Evolutionary conservation across 768 basidiomycete genomes (phyloP), one percentile per base, ranked within the genome.

Genomic region (Auriscalpium microsporum): DNA sequence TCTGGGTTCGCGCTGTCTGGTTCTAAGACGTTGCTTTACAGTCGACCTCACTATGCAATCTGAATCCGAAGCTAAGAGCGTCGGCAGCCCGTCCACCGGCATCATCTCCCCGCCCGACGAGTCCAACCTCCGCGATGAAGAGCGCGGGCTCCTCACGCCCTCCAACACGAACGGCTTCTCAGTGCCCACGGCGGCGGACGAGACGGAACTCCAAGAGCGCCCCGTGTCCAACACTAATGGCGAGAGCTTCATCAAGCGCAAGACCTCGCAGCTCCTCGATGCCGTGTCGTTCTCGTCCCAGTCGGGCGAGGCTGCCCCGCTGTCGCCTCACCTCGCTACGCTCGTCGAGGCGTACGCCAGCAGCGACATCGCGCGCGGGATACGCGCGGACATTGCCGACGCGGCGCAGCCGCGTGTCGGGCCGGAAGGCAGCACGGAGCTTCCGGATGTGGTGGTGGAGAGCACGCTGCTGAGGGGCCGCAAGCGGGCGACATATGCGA

Each of bases 401-500:
- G 67, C 80, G 47, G 63, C 63, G 21, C 50, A 54, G 42, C 59
- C 57, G 57, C 68, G 54, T 58, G 66, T 63, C 56, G 73, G 57
- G 45, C 68, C 58, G 46, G 68, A 54, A 50, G 68, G 52, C 42
- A 75, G 73, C 58, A 62, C 71, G 49, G 73, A 82, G 58, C 70
- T 84, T 55, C 83, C 82, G 1, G 87, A 93, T 67, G 82, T 87
- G 0, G 78, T 75, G 28, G 72, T 79, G 28, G 89, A 91, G 70
- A 87, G 81, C 38, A 72, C 76, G 50, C 63, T 89, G 56, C 68
- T 93, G 65, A 71, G 86, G 50, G 87, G 86, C 14, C 73, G 84
- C 62, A 83, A 87, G 69, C 79, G 92, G 54, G 96, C 95, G 8
- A 86, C 80, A 59, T 93, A 85, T 81, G 76, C 75, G 45, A 94